Base-by-base conservation (phyloP, 768 basidiomycete species). In the Gymnopilus junonius region DNA sequence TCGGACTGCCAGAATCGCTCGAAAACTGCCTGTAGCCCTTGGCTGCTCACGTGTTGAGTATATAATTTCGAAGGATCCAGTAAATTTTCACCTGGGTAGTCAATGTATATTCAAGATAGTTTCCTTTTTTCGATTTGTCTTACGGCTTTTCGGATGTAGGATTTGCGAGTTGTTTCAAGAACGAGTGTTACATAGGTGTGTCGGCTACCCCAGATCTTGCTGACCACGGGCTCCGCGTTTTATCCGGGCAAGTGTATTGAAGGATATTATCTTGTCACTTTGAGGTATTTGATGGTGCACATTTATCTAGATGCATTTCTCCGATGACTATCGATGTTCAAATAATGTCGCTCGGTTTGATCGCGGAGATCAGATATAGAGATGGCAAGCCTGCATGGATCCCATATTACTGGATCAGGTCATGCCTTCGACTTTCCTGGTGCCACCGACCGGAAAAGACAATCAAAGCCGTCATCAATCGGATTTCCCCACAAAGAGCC, bases 291-390 rank as follows among this genome's bases (percentile, higher is more conserved):
- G 23, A 42, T 53, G 62, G 61, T 54, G 56, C 58, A 63, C 57
- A 57, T 48, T 23, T 42, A 55, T 43, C 58, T 63, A 62, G 66
- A 69, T 69, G 27, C 50, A 62, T 55, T 63, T 62, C 40, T 7
- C 61, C 61, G 64, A 31, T 20, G 43, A 27, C n/a, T 40, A 25
- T 55, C 46, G 32, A 31, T 27, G 50, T 50, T 58, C 43, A n/a
- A 34, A 37, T 25, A 37, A 29, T 42, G 17, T 32, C 42, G 10
- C 40, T 48, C 59, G 54, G 56, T 23, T 51, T 29, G 64, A 58
- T 62, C 57, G 42, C 43, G 60, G 48, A 64, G 58, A 64, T 64
- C 35, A 40, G 50, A 35, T 48, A 56, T 25, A 42, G 10, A 54
- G 35, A 17, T 57, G 40, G 51, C 35, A 42, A 31, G 42, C 34